These are phyloP conservation scores for Microdochium trichocladiopsis DNA, from an alignment of 2,329 filamentous ascomycete genomes.

Conservation along the genomic window DNA sequence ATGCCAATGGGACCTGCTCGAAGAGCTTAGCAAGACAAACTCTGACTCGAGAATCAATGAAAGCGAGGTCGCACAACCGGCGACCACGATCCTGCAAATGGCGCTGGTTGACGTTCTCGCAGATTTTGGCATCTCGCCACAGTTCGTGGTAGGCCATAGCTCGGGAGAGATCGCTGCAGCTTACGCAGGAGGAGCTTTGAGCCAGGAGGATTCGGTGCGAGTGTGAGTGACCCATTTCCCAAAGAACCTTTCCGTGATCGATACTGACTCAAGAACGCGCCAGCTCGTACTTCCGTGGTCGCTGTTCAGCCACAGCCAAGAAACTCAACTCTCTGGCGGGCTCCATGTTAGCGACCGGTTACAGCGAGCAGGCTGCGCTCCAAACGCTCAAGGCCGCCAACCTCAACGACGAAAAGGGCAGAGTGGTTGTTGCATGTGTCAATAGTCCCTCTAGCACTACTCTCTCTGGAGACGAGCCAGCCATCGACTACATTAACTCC, in stretches of 20 bases:
- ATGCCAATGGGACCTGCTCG: not conserved
- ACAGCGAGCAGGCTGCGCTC: too few relatives aligned
- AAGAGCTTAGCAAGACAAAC: not conserved
- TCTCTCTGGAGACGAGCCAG: slow-evolving; percentile 38
- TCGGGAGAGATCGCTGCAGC: slow-evolving; percentile 37
- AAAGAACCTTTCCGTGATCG: too few relatives aligned
- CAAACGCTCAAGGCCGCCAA: too few relatives aligned
- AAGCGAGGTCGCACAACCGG: slow-evolving; percentile 18
- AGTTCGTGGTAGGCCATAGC: slow-evolving; percentile 28
- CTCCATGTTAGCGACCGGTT: too few relatives aligned
- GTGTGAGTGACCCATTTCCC: too few relatives aligned
- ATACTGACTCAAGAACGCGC: too few relatives aligned
- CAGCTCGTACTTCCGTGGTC: too few relatives aligned
- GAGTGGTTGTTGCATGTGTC: slow-evolving; percentile 27
- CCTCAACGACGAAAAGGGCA: slow-evolving; percentile 12
- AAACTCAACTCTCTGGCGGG: too few relatives aligned
- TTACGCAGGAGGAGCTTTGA: slow-evolving; percentile 34
- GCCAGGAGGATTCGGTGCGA: too few relatives aligned
- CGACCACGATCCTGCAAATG: slow-evolving; percentile 38
- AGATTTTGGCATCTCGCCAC: slow-evolving; percentile 22
- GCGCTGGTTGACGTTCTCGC: slow-evolving; percentile 31
- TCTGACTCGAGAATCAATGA: slow-evolving; percentile 5
- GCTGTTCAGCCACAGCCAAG: slow-evolving; percentile 1
- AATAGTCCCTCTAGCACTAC: slow-evolving; percentile 37
- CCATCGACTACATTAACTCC: slow-evolving; percentile 27